Evolutionary conservation across 1,284 basidiomycete species (phyloP), one percentile per base, ranked within the genome.

Genomic region (Ustilago loliicola): DNA sequence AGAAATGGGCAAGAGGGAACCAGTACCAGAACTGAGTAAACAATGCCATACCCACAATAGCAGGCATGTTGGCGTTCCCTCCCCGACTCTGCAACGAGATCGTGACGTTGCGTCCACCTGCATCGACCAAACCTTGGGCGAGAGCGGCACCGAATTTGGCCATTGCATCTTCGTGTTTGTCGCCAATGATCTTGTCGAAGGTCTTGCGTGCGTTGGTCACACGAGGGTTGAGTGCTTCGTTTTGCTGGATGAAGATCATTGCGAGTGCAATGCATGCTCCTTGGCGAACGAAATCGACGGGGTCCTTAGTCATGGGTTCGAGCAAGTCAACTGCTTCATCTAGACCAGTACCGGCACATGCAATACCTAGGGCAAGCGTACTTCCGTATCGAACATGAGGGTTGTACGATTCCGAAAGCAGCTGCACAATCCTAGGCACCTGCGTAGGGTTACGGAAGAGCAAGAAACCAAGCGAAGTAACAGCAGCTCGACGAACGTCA

Each of bases 1-100:
- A 83, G 55, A 86, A 86, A 68, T 85, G 83, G 8, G 84, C 85
- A 45, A 86, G 76, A 25, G 85, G 85, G 84, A 86, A 86, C 85
- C 85, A 86, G 80, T 86, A 86, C 85, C 85, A 86, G 80, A 85
- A 85, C 66, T 86, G 85, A 32, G 82, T 83, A 59, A 86, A 86
- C 47, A 86, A 68, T 30, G 84, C 83, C 85, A 86, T 85, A 38
- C 84, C 84, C n/a, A 86, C 85, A 23, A 86, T 84, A 5, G 84
- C 85, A 4, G 80, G 76, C 81, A 84, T 85, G 70, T 86, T 86
- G 65, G 72, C 78, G 42, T 80, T 81, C 2, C 85, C 84, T 36
- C 81, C 81, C 0, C 82, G 80, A 61, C 80, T 83, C 66, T 80
- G 82, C 36, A 86, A 66, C 48, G 79, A 76, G 65, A 85, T 86